phyloP scores from a whole-genome alignment of 176 grass and related monocot species.

The Puya raimondii region DNA sequence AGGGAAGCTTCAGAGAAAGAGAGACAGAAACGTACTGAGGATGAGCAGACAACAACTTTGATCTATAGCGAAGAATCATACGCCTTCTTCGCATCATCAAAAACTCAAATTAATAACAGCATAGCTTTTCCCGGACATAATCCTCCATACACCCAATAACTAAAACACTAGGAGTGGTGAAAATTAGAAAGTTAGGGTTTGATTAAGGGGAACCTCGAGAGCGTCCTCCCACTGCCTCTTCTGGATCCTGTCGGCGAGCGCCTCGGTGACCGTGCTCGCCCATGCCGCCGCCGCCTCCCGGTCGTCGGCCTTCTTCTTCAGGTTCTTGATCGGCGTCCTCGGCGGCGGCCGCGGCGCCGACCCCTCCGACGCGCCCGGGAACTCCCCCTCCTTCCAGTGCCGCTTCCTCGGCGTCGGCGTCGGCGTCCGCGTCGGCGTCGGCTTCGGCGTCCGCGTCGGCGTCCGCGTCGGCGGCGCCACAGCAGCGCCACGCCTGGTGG shows the following conservation, averaged over 20 bases:
- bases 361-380: slow-evolving; percentile 23
- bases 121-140: too few species aligned
- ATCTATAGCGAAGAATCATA: too few species aligned
- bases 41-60: too few species aligned
- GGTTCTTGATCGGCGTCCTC: slow-evolving; percentile 48
- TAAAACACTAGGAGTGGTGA: too few species aligned
- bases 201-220: slow-evolving; percentile 40
- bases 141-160: too few species aligned
- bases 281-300: slow-evolving; percentile 52
- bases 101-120: too few species aligned
- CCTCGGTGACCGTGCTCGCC: slow-evolving; percentile 85
- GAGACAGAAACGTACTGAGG: too few species aligned
- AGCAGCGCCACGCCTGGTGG: neutral
- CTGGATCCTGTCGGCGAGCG: slow-evolving; percentile 50
- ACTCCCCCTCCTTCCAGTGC: slow-evolving; percentile 61
- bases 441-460: neutral
- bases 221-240: slow-evolving; percentile 53
- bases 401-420: slow-evolving; percentile 13
- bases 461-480: neutral
- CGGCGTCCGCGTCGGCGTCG: neutral
- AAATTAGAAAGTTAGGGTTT: too few species aligned
- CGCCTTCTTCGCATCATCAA: too few species aligned
- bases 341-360: neutral
- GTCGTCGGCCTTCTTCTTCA: slow-evolving; percentile 59
- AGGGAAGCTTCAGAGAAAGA: too few species aligned